Evolutionary conservation across 768 basidiomycete species (phyloP).

Genomic region (Leccinum pellstonianum): DNA sequence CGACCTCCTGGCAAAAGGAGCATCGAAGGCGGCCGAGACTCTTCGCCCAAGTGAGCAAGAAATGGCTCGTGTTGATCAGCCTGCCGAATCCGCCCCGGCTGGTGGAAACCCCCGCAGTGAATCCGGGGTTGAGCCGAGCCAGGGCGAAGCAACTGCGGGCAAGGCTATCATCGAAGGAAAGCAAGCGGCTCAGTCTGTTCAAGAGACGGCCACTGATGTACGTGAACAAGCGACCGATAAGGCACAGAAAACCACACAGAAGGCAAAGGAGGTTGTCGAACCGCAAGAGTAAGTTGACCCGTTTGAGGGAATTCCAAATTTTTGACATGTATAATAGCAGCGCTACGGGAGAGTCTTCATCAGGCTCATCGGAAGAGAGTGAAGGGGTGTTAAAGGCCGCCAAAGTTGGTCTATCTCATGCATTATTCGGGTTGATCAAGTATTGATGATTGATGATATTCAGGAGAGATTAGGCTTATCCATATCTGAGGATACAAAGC

Average conservation of each 20-base stretch:
- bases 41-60: conserved; percentile 65
- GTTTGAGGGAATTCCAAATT: too few species aligned
- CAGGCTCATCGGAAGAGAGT: conserved; percentile 26
- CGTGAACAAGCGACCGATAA: conserved; percentile 14
- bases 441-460: background rate
- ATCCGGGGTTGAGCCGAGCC: conserved; percentile 30
- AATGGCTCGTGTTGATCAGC: conserved; percentile 64
- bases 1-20: conserved; percentile 76
- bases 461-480: conserved; percentile 41
- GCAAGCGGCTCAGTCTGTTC: conserved; percentile 13
- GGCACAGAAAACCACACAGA: conserved; percentile 2
- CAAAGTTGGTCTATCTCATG: conserved; percentile 22
- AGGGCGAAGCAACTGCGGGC: conserved; percentile 31
- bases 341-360: conserved; percentile 23
- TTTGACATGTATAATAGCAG: conserved; percentile 11
- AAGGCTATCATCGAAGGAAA: conserved; percentile 24
- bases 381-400: conserved; percentile 24
- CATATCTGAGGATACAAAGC: conserved; percentile 68
- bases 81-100: conserved; percentile 50
- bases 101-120: conserved; percentile 39
- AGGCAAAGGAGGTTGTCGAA: conserved; percentile 3
- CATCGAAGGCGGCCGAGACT: conserved; percentile 64
- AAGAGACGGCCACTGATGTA: conserved; percentile 4
- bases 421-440: background rate
- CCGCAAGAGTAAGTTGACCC: conserved; percentile 16